These are phyloP conservation scores for Fusarium irregulare DNA, from an alignment of 2,329 filamentous ascomycete genomes.

Conservation along the genomic window DNA sequence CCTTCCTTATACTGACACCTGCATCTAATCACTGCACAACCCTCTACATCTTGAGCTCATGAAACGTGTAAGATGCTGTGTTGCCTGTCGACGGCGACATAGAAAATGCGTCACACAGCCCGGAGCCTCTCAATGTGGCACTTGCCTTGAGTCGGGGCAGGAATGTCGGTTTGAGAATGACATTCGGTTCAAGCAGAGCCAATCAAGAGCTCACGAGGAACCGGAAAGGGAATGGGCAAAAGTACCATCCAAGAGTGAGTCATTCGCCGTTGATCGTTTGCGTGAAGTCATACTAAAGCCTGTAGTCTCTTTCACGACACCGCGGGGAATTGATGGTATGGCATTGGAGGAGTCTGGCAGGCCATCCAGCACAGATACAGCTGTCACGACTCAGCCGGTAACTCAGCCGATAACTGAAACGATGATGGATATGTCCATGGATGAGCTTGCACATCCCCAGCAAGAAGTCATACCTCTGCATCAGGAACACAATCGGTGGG, in stretches of 20 bases:
- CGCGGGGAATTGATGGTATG: not conserved
- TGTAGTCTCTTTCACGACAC: slow-evolving; percentile 6
- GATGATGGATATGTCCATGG: no score
- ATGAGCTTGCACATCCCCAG: no score
- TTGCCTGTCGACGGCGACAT: slow-evolving; percentile 1
- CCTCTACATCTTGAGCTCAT: not conserved
- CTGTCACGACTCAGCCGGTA: not conserved
- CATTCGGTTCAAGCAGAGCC: slow-evolving; percentile 17
- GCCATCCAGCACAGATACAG: no score
- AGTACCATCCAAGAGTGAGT: not conserved
- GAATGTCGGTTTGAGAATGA: slow-evolving; percentile 9
- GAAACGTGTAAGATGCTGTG: slow-evolving; percentile 11
- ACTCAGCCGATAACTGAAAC: no score
- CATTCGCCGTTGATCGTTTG: no score
- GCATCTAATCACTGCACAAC: not conserved
- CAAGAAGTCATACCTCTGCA: no score
- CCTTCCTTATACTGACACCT: not conserved
- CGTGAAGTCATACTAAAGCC: rapidly evolving
- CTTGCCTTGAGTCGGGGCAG: not conserved
- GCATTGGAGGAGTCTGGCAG: no score
- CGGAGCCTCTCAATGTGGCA: not conserved
- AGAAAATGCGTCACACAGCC: slow-evolving; percentile 4
- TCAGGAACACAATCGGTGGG: no score
- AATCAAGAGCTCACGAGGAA: rapidly evolving
- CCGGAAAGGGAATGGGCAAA: not conserved